Conservation (phyloP, 2,329 filamentous ascomycete species). For the Penicillium frequentans region DNA sequence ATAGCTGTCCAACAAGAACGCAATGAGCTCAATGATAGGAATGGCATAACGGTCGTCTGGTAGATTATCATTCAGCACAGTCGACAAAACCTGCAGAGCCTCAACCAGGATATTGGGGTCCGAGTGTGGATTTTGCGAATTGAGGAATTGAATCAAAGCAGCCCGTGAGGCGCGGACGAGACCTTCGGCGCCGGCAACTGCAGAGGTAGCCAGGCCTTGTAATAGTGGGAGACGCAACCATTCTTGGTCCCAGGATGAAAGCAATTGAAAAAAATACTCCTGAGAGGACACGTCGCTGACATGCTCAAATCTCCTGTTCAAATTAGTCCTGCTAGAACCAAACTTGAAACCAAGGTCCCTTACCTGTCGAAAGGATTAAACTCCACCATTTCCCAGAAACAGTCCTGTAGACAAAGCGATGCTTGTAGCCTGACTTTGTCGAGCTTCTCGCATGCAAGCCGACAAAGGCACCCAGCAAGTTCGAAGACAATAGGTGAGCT, state of each 20-base stretch:
- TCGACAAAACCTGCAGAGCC: conserved; percentile 54
- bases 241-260: conserved; percentile 35
- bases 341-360: conserved; percentile 6
- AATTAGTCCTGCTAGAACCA: conserved; percentile 13
- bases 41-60: conserved; percentile 69
- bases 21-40: conserved; percentile 73
- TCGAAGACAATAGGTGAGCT: conserved; percentile 22
- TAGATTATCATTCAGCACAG: conserved; percentile 55
- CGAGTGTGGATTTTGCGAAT: conserved; percentile 17
- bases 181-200: conserved; percentile 46
- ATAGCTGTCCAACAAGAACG: conserved; percentile 71
- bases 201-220: conserved; percentile 46
- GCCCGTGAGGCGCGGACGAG: conserved; percentile 44
- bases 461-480: conserved; percentile 51
- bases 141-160: conserved; percentile 41
- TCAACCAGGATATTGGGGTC: conserved; percentile 44
- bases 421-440: conserved; percentile 72
- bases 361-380: conserved; percentile 46
- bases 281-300: conserved; percentile 46
- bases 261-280: conserved; percentile 45
- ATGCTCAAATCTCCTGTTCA: conserved; percentile 41
- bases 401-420: conserved; percentile 43
- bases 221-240: conserved; percentile 41
- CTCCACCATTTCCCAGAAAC: conserved; percentile 38
- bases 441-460: conserved; percentile 83